Evolutionary conservation across 495 filamentous ascomycete species (phyloP), one percentile per base, ranked within the genome.

Genomic region (Aspergillus asperescens): DNA sequence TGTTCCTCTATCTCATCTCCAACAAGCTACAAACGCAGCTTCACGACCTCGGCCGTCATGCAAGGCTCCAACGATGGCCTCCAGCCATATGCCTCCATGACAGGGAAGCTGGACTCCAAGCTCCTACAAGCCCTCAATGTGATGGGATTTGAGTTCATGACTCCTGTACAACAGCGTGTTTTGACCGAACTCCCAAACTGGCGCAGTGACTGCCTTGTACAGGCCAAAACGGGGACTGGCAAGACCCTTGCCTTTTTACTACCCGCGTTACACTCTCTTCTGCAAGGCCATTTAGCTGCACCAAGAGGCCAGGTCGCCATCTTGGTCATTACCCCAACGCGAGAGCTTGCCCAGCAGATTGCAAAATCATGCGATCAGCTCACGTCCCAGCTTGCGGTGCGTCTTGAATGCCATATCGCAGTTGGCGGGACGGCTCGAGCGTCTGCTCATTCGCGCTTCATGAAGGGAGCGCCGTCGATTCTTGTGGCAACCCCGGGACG

Each of bases 161-260:
- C 78, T 1, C 75, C 80, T 6, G 80, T 83, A 27, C 80, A 83
- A 52, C 70, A 77, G 20, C 72, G 75, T 52, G 78, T 81, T 23
- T 56, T 83, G 59, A 69, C 59, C 1, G 68, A 74, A 38, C 69
- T 83, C 18, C 78, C 80, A 18, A 66, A 55, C 27, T 73, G 74
- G 68, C 68, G 66, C 49, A 73, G 68, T 50, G 78, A 81, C 59
- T 80, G 76, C 40, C 69, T 77, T 13, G 88, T 88, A 34, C 88
- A 90, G 71, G 88, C 88, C 50, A 88, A 85, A 64, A 92, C 88
- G n/a, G 88, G 88, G 58, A 90, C 88, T 5, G 88, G 88, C 52
- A 92, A 92, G 64, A 92, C 88, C 1, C 74, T 89, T 31, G 88
- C 85, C 15, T 92, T 92, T 68, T 70, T 92, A 19, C 67, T 90